Conservation (phyloP, 306 rosid genomes). For the Quercus dentata region DNA sequence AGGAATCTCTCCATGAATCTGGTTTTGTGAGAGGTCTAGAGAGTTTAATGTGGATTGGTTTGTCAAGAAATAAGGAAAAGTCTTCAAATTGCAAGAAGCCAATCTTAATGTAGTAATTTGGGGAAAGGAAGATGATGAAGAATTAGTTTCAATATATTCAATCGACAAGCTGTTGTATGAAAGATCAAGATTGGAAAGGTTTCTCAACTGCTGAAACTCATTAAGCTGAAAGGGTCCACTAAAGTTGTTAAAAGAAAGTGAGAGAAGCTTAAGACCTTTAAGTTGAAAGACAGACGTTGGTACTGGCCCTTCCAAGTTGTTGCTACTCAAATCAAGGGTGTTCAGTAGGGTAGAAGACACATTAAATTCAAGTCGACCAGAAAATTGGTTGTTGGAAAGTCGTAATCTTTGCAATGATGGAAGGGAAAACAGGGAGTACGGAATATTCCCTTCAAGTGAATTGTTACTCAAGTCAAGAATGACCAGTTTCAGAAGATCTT, state of each 20-base stretch:
- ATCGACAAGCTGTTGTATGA: not conserved
- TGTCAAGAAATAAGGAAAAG: conserved; percentile 1
- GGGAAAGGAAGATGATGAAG: too few species aligned
- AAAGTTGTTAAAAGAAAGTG: conserved; percentile 17
- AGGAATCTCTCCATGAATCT: conserved; percentile 24
- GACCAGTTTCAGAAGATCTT: not conserved
- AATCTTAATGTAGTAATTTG: too few species aligned
- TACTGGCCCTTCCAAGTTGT: conserved; percentile 13
- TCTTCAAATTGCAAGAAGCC: too few species aligned
- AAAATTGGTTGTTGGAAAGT: not conserved
- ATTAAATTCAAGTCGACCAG: not conserved
- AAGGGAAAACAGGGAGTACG: not conserved
- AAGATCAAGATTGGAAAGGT: conserved; percentile 13
- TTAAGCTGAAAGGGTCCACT: not conserved
- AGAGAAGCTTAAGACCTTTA: not conserved
- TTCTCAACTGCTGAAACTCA: not conserved
- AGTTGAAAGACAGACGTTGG: conserved; percentile 3
- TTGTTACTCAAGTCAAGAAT: not conserved
- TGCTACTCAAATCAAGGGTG: not conserved
- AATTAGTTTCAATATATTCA: too few species aligned
- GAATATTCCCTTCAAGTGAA: not conserved
- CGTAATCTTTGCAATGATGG: not conserved
- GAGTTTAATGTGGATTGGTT: accelerated
- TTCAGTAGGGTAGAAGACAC: not conserved
- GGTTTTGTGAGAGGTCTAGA: conserved; percentile 42